Percentiles rank a stretch among this genome's conserved stretches.
These are phyloP conservation scores for Umbilicus rupestris DNA, from an alignment of 164 flowering plant species.

Conservation along the genomic window DNA sequence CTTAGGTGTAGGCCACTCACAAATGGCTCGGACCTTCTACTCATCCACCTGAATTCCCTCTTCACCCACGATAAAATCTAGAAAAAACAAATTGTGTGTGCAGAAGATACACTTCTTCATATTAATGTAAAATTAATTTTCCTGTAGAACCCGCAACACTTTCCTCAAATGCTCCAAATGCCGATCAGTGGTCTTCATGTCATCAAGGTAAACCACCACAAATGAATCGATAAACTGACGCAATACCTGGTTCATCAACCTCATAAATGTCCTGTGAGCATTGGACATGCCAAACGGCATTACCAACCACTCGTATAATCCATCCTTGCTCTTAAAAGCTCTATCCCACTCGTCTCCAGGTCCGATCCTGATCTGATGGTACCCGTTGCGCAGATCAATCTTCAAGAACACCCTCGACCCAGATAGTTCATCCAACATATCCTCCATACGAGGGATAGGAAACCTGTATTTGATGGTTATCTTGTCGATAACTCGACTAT, in stretches of 20 bases:
- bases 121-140: background rate
- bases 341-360: constrained; percentile 1
- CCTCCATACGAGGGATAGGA: no score
- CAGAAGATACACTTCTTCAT: background rate
- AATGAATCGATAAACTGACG: background rate
- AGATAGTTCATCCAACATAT: no score
- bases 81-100: background rate
- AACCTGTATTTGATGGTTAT: no score
- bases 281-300: background rate
- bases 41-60: background rate
- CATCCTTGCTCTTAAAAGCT: background rate
- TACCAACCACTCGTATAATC: background rate
- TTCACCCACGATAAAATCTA: background rate
- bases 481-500: no score
- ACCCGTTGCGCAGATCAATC: no score
- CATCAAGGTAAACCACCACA: background rate
- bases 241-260: background rate
- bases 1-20: background rate
- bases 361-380: no score
- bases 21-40: background rate
- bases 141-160: background rate
- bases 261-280: background rate
- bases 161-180: background rate
- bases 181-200: background rate
- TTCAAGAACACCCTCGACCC: no score